Base-by-base conservation (phyloP, 108 stramenopile species). In the Parietichytrium sp. region DNA sequence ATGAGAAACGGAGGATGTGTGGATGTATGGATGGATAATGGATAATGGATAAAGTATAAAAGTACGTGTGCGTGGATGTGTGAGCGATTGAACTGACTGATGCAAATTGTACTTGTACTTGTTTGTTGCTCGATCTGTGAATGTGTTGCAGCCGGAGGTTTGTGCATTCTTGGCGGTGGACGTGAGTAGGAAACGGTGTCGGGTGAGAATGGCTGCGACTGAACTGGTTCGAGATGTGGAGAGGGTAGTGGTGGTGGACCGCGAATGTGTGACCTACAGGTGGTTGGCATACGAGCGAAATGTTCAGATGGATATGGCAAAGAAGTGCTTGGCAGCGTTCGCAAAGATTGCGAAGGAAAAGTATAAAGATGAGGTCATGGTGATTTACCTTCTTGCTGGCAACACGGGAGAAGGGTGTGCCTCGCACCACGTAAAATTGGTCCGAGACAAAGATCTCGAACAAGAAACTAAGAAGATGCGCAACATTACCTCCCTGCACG, bases 281-380 rank as follows among this genome's bases (percentile, higher is more conserved):
- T 72, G 61, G 61, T 42, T 72, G 23, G 61, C 61, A 23, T 72
- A 72, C 61, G 61, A 72, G 33, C 61, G 20, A 16, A 42, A 23
- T n/a, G 45, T 72, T 1, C 13, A 33, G 38, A 72, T 72, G 61
- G 45, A 72, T n/a, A 42, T 45, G 10, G 61, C 61, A 0, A 33
- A 20, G 6, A 23, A 6, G 33, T 33, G 38, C 15, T 25, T 72
- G 61, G 20, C 6, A n/a, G 13, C 36, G 42, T 72, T 72, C 42
- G 61, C 20, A 12, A 25, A 31, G 33, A 7, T 6, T 7, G 38
- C 38, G 10, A 72, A 42, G 38, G 61, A 47, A n/a, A 25, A 72
- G 16, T 10, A 33, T 16, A 72, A 72, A 20, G 20, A 45, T 33
- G 38, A 42, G 38, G 45, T n/a, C 61, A 6, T 72, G 20, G 61